Evolutionary conservation across 1,139 yeast species (phyloP).

Genomic region (Yamadazyma triangularis): DNA sequence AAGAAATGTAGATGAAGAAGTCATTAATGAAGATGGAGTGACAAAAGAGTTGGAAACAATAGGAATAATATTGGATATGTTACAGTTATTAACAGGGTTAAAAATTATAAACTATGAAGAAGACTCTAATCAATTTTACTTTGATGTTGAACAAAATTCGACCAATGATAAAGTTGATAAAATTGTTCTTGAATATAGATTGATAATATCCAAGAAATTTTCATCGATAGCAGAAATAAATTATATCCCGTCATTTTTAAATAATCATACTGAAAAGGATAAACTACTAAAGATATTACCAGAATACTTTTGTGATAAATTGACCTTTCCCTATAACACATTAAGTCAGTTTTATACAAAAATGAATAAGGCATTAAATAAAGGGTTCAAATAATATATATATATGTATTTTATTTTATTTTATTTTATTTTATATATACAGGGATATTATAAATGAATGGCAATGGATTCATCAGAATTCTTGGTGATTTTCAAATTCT

Average conservation of each 20-base stretch:
- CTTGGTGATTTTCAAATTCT: constrained; percentile 36
- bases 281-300: constrained; percentile 46
- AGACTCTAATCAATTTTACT: constrained; percentile 37
- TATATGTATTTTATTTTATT: not conserved
- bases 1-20: constrained; percentile 16
- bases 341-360: constrained; percentile 57
- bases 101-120: constrained; percentile 47
- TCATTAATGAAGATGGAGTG: constrained; percentile 28
- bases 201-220: constrained; percentile 36
- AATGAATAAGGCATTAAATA: constrained; percentile 51
- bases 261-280: constrained; percentile 17
- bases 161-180: constrained; percentile 28
- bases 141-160: constrained; percentile 50
- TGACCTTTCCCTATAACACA: constrained; percentile 57
- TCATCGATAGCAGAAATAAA: constrained; percentile 40
- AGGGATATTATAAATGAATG: constrained; percentile 3
- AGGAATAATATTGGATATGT: constrained; percentile 49
- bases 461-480: constrained; percentile 26
- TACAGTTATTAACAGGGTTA: constrained; percentile 55
- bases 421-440: not conserved
- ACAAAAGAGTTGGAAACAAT: constrained; percentile 43
- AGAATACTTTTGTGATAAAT: constrained; percentile 57
- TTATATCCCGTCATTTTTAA: constrained; percentile 40
- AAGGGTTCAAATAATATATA: constrained; percentile 10
- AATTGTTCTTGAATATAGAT: constrained; percentile 28